Evolutionary conservation across 345 rosid species (phyloP).

Genomic region (Hibiscus tridactylites): DNA sequence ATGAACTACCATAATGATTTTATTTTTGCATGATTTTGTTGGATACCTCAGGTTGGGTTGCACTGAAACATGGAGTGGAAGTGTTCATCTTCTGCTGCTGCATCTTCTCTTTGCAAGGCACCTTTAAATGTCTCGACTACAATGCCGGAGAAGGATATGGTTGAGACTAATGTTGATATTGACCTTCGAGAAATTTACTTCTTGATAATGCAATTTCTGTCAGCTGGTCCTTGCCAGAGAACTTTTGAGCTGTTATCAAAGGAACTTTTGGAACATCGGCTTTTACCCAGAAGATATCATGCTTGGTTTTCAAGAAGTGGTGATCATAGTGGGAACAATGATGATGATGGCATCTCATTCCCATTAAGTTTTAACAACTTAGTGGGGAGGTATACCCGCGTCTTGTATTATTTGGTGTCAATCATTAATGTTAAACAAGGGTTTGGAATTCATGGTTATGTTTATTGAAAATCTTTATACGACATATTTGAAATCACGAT

Average conservation of each 20-base stretch:
- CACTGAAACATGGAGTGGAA: constrained; percentile 50
- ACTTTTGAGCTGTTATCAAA: constrained; percentile 49
- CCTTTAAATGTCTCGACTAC: constrained; percentile 31
- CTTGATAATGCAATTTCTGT: constrained; percentile 83
- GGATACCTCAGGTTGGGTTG: constrained; percentile 18
- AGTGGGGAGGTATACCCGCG: constrained; percentile 51
- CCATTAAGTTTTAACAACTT: constrained; percentile 63
- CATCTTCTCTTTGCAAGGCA: constrained; percentile 42
- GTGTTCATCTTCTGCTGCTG: constrained; percentile 31
- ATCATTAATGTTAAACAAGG: neutral
- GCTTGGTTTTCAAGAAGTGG: constrained; percentile 82
- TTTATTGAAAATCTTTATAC: neutral
- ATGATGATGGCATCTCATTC: constrained; percentile 68
- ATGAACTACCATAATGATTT: neutral
- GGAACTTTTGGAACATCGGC: constrained; percentile 77
- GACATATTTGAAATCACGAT: neutral
- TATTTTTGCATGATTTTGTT: constrained; percentile 9
- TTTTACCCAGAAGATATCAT: constrained; percentile 94
- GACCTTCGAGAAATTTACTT: constrained; percentile 87
- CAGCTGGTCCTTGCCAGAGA: constrained; percentile 72
- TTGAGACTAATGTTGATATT: constrained; percentile 42
- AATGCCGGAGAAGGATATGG: constrained; percentile 32
- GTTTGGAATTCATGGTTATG: constrained; percentile 9
- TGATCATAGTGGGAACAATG: constrained; percentile 32
- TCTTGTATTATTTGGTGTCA: neutral